Conservation (phyloP, 108 stramenopile species). For the Cyclotella atomus region DNA sequence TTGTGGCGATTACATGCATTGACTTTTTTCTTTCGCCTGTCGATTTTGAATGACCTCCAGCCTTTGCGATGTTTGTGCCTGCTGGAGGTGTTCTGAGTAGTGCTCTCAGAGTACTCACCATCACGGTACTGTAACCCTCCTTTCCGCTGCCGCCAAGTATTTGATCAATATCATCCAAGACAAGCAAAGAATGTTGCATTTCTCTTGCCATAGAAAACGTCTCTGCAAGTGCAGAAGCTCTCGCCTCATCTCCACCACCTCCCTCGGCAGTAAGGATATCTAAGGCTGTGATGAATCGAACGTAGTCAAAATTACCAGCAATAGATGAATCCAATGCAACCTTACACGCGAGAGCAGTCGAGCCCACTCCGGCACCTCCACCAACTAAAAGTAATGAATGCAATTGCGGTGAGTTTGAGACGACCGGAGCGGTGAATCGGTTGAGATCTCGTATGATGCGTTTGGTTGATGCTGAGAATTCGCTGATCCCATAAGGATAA, state of each 20-base stretch:
- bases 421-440: slow-evolving; percentile 60
- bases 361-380: slow-evolving; percentile 24
- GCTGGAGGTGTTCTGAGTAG: slow-evolving; percentile 69
- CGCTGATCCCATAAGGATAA: slow-evolving; percentile 72
- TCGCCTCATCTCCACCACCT: slow-evolving; percentile 66
- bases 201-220: slow-evolving; percentile 69
- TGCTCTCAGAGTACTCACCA: slow-evolving; percentile 76
- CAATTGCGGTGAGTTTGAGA: slow-evolving; percentile 36
- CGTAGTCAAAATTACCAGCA: slow-evolving; percentile 64
- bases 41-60: slow-evolving; percentile 57
- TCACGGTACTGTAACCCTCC: slow-evolving; percentile 71
- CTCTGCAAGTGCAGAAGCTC: slow-evolving; percentile 75
- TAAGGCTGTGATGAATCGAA: slow-evolving; percentile 69
- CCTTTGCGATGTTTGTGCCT: slow-evolving; percentile 45
- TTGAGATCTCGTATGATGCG: slow-evolving; percentile 64
- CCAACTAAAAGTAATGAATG: slow-evolving; percentile 78
- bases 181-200: slow-evolving; percentile 66
- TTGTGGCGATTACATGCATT: slow-evolving; percentile 69
- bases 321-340: slow-evolving; percentile 70
- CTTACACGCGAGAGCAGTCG: slow-evolving; percentile 36
- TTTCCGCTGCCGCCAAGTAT: slow-evolving; percentile 67
- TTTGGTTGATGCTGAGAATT: slow-evolving; percentile 63
- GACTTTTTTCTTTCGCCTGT: slow-evolving; percentile 38
- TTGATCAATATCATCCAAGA: slow-evolving; percentile 83
- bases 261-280: slow-evolving; percentile 67